Base-by-base conservation (phyloP, 1,139 yeast genomes). In the Nakaseomyces sp. region DNA sequence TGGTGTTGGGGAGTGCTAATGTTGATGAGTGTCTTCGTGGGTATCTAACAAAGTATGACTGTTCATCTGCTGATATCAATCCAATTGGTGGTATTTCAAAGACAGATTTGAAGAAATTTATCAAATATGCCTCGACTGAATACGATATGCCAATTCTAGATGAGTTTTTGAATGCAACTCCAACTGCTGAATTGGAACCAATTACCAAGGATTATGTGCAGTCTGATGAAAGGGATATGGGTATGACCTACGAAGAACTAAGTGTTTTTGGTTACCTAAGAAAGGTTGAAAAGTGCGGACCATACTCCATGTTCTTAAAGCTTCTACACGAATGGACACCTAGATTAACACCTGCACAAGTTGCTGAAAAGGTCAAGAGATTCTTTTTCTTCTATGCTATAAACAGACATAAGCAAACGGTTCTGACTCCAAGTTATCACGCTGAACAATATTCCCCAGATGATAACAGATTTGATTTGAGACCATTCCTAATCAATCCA, bases 381-480 rank as follows among this genome's bases (percentile, higher is more conserved):
- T 91, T 91, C 65, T 91, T 86, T 73, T 89, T 85, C 70, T 91
- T 76, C 60, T 91, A 91, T 64, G 96, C 97, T 5, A 76, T 91
- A 46, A 91, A 91, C 64, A 79, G 99, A 57, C 99, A 91, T 66
- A 91, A 91, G 66, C 93, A 87, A 81, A 91, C 98, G 0, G 89
- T 93, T 15, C 73, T 89, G 65, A 91, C 99, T 0, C 99, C 99
- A 12, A 77, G 95, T 19, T 93, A 91, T 59, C 98, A 91, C 57
- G 98, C 98, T 0, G 99, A 91, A 61, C 94, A 86, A 58, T 91
- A 93, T 61, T 87, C 96, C 1, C 97, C 98, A 1, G 99, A 91
- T 64, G 99, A 91, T 62, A 91, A 91, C 63, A 75, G 99, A 56
- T 91, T 84, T 63, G 99, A 91, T 62, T 71, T 93, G 58, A 74